A percentile compares a stretch with the other conserved stretches of the same genome.
phyloP scores from a whole-genome alignment of 176 grass and related monocot species.

The Sorghum bicolor region DNA sequence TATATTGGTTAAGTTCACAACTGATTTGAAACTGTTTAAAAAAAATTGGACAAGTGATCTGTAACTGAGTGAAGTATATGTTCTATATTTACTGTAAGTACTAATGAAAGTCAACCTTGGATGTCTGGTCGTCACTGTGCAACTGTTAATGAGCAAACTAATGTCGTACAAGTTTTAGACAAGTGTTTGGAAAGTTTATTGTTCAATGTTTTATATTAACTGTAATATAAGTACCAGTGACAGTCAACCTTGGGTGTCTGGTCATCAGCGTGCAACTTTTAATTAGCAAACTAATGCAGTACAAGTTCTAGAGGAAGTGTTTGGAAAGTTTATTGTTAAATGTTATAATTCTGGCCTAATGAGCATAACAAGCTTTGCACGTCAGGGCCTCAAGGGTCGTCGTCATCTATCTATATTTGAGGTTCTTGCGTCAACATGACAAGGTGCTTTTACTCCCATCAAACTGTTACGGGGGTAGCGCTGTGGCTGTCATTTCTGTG shows the following conservation, averaged over 20 bases:
- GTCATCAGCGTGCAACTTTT: background rate
- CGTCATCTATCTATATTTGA: conserved; percentile 16
- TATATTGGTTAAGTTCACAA: background rate
- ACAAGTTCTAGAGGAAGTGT: background rate
- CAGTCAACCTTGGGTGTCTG: background rate
- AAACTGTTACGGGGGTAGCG: background rate
- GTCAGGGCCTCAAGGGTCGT: conserved; percentile 9
- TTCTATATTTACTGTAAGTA: background rate
- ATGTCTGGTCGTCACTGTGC: background rate
- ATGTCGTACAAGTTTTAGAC: background rate
- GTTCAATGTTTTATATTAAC: background rate
- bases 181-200: background rate
- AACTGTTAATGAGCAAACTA: background rate
- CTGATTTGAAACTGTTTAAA: background rate
- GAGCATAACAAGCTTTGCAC: conserved; percentile 24
- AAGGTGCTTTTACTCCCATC: background rate
- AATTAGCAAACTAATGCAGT: background rate
- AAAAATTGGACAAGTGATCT: background rate
- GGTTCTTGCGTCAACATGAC: background rate
- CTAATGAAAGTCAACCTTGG: background rate
- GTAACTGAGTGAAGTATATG: background rate
- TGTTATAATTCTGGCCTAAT: conserved; percentile 12
- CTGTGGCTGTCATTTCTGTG: background rate
- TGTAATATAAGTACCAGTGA: background rate
- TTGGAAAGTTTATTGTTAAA: background rate